Evolutionary conservation across 306 rosid genomes (phyloP).

Genomic region (Coriaria nepalensis): DNA sequence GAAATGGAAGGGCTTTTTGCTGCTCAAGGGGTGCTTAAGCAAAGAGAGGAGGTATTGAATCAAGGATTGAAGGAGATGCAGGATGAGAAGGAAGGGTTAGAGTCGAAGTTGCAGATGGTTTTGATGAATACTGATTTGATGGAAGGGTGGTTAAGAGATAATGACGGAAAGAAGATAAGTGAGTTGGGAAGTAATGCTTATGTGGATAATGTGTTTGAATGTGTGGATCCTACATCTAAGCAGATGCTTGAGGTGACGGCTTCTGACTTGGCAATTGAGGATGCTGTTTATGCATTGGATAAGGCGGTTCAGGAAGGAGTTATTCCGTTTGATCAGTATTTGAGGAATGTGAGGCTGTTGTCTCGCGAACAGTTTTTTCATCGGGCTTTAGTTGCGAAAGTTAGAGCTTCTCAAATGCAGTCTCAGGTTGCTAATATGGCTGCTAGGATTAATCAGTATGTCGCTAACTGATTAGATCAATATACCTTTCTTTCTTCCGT

Average conservation of each 20-base stretch:
- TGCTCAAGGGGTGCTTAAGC: slow-evolving; percentile 51
- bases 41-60: slow-evolving; percentile 42
- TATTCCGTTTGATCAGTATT: slow-evolving; percentile 65
- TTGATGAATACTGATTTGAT: slow-evolving; percentile 69
- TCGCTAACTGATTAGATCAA: slow-evolving; percentile 4
- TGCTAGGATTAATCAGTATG: slow-evolving; percentile 49
- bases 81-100: slow-evolving; percentile 74
- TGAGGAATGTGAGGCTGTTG: slow-evolving; percentile 68
- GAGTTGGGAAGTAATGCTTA: slow-evolving; percentile 16
- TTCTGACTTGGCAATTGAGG: slow-evolving; percentile 75
- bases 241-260: slow-evolving; percentile 80
- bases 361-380: slow-evolving; percentile 85
- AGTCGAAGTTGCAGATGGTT: slow-evolving; percentile 84
- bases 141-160: slow-evolving; percentile 73
- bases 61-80: slow-evolving; percentile 61
- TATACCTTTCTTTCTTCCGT: no score
- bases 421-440: slow-evolving; percentile 87
- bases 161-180: slow-evolving; percentile 32
- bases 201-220: slow-evolving; percentile 49
- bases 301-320: slow-evolving; percentile 68
- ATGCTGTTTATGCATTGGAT: slow-evolving; percentile 64
- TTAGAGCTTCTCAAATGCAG: slow-evolving; percentile 77
- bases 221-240: slow-evolving; percentile 55
- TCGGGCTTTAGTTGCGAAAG: slow-evolving; percentile 58
- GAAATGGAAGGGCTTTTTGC: slow-evolving; percentile 64